Base-by-base conservation (phyloP, 805 yeast species). In the Nakazawaea molendinolei region DNA sequence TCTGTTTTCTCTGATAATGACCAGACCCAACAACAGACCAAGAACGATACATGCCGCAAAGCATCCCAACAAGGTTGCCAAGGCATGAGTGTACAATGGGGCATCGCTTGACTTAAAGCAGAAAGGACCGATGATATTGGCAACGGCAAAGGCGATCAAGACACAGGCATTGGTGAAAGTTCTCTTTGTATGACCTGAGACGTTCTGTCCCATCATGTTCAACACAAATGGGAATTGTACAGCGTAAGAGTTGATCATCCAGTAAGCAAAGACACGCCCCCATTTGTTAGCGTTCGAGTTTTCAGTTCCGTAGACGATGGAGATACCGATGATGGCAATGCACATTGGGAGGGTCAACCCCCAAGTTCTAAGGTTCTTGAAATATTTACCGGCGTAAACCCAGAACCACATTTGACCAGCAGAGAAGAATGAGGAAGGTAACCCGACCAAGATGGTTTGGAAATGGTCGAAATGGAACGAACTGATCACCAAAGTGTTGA, bases 111-210 rank as follows among this genome's bases (percentile, higher is more conserved):
- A 50, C 28, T 58, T 56, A 49, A 70, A 70, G 10, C 72, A 60
- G 44, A 68, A 74, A 1, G 78, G 76, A 5, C 79, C 79, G 31
- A 63, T 57, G 38, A 70, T 53, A 47, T 74, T 74, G 13, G 79
- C 79, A n/a, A 62, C 69, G 45, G 75, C 69, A 51, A 66, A 71
- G 12, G 64, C 66, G 25, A 71, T 48, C 29, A 72, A 58, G 34
- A 60, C 46, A 24, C 65, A 45, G 12, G 74, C 71, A 45, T 63
- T 68, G 10, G 61, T 61, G 7, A 67, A 56, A 22, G 60, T 51
- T 49, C 69, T 71, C 55, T 73, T 74, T 13, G 79, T 71, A 48
- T 68, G 71, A 9, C 79, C 79, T 4, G 71, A 68, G 34, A 62
- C 55, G 42, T 71, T 67, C 28, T 49, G 42, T 31, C 58, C 56